Conservation (phyloP, 805 yeast species). For the Candida koratica region DNA sequence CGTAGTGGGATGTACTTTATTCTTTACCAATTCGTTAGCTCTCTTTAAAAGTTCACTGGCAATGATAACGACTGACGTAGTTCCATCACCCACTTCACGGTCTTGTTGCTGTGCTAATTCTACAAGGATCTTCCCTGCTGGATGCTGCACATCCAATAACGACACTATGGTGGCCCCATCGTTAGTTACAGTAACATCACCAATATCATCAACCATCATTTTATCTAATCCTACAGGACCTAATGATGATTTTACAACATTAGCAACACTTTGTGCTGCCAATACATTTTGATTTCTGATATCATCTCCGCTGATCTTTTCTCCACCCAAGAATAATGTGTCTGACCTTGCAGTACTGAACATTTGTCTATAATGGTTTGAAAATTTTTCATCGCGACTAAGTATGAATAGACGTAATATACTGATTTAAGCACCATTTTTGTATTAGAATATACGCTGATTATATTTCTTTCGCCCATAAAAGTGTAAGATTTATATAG, state of each 20-base stretch:
- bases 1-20: constrained; percentile 96
- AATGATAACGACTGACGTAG: constrained; percentile 94
- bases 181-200: constrained; percentile 97
- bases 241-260: constrained; percentile 82
- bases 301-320: constrained; percentile 93
- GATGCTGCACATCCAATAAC: constrained; percentile 93
- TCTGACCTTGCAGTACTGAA: constrained; percentile 83
- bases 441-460: too few species aligned
- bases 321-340: constrained; percentile 92
- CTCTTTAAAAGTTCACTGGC: constrained; percentile 89
- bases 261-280: constrained; percentile 86
- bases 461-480: too few species aligned
- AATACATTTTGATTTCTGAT: constrained; percentile 92
- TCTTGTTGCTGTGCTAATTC: constrained; percentile 99
- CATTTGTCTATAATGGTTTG: constrained; percentile 28
- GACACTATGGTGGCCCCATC: constrained; percentile 97
- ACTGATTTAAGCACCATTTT: too few species aligned
- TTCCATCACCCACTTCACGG: constrained; percentile 97
- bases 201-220: constrained; percentile 98
- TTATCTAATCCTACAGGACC: constrained; percentile 99
- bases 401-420: too few species aligned
- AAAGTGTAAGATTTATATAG: too few species aligned
- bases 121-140: constrained; percentile 95
- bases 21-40: constrained; percentile 90
- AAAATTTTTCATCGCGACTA: constrained; percentile 7